Conservation (phyloP, 257 asterid genomes). For the Coffea canephora region DNA sequence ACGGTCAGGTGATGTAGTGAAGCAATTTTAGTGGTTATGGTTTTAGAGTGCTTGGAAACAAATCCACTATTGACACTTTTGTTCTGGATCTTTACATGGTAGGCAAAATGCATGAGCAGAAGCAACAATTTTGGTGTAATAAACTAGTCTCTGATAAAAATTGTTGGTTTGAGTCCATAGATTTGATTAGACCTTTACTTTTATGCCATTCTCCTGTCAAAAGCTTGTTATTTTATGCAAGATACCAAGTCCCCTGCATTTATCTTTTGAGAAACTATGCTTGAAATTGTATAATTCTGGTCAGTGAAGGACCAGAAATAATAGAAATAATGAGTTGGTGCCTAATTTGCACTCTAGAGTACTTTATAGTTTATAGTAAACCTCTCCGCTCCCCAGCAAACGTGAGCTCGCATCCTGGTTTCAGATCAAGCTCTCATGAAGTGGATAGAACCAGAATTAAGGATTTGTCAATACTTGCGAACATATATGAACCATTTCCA, state of each 20-base stretch:
- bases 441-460: not conserved
- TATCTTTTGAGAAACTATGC: not conserved
- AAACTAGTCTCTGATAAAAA: not conserved
- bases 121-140: not conserved
- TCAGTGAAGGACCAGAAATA: not conserved
- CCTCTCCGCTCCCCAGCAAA: not conserved
- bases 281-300: not conserved
- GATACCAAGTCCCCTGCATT: not conserved
- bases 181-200: not conserved
- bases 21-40: not conserved
- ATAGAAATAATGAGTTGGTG: not conserved
- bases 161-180: not conserved
- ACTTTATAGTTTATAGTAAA: not conserved
- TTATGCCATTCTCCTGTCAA: not conserved
- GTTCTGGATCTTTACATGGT: not conserved
- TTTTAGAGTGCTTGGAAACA: not conserved
- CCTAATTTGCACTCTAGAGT: not conserved
- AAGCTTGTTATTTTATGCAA: not conserved
- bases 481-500: not conserved
- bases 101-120: not conserved
- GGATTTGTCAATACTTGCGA: not conserved
- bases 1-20: not conserved
- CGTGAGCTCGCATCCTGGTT: not conserved
- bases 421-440: not conserved
- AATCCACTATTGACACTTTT: not conserved